Percentiles rank a stretch among this genome's conserved stretches.
Evolutionary conservation across 2,329 filamentous ascomycete genomes (phyloP).

Genomic region (Coniochaeta hoffmannii): DNA sequence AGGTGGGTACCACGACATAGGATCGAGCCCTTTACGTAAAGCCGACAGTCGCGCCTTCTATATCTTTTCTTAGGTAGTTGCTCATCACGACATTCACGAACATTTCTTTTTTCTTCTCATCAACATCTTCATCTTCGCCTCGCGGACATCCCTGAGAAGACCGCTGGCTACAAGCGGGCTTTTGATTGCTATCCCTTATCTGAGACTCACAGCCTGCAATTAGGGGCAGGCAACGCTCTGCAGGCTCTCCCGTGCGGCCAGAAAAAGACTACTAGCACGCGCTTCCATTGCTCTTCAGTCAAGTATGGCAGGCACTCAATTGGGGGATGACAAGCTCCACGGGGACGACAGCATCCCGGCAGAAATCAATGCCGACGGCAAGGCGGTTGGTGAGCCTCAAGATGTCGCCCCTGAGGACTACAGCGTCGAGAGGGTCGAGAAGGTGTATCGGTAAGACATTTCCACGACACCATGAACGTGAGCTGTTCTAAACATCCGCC

Average conservation of each 20-base stretch:
- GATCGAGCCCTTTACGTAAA: neutral
- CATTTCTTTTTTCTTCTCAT: neutral
- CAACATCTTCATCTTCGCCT: neutral
- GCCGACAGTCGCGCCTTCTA: neutral
- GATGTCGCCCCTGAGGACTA: conserved; percentile 29
- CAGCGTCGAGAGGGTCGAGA: conserved; percentile 43
- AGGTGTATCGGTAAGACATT: conserved; percentile 37
- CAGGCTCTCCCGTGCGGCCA: conserved; percentile 11
- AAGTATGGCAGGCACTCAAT: conserved; percentile 34
- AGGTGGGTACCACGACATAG: neutral
- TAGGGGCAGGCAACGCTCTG: neutral
- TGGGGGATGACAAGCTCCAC: conserved; percentile 23
- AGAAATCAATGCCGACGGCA: conserved; percentile 11
- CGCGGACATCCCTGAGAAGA: neutral
- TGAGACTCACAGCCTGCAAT: neutral
- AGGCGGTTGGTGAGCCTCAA: conserved; percentile 9
- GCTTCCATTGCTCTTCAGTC: conserved; percentile 43
- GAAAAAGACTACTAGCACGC: conserved; percentile 41
- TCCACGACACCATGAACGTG: neutral
- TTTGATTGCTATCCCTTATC: neutral
- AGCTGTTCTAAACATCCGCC: neutral
- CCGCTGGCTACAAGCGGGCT: neutral
- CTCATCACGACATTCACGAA: neutral
- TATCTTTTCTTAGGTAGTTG: neutral
- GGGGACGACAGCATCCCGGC: conserved; percentile 4